phyloP scores from a whole-genome alignment of 129 eudicot species.

The Flaveria sonorensis region DNA sequence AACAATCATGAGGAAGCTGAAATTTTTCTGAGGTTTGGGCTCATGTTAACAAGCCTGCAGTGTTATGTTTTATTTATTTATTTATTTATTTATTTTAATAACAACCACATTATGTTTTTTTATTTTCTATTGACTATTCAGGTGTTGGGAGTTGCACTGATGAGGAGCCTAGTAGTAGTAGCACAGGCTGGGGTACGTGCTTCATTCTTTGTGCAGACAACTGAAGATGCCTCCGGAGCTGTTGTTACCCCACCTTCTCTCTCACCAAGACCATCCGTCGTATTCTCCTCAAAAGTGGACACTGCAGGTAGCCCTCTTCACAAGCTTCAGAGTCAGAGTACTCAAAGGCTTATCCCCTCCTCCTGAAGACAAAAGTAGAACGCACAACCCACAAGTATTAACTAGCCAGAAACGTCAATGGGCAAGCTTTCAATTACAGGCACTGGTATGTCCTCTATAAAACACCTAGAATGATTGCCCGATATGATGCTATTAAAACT shows the following conservation, averaged over 20 bases:
- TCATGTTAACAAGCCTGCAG: too few relatives aligned
- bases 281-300: conserved; percentile 77
- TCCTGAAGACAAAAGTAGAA: conserved; percentile 57
- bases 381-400: neutral
- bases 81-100: too few relatives aligned
- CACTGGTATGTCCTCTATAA: too few relatives aligned
- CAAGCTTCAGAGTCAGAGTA: conserved; percentile 72
- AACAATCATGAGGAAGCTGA: too few relatives aligned
- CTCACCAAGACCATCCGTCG: conserved; percentile 84
- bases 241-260: conserved; percentile 69
- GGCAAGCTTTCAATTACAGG: too few relatives aligned
- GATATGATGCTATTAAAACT: too few relatives aligned
- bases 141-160: conserved; percentile 21
- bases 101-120: too few relatives aligned
- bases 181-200: conserved; percentile 82
- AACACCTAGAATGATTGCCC: too few relatives aligned
- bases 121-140: too few relatives aligned
- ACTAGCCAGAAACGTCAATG: too few relatives aligned
- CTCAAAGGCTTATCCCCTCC: conserved; percentile 81
- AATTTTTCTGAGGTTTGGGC: too few relatives aligned
- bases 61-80: too few relatives aligned
- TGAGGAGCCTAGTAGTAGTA: conserved; percentile 64
- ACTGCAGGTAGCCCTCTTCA: conserved; percentile 68
- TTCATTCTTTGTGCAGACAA: conserved; percentile 69
- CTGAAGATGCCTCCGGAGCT: conserved; percentile 71